Conservation (phyloP, 2,329 filamentous ascomycete genomes). For the Pezicula rhizophila region DNA sequence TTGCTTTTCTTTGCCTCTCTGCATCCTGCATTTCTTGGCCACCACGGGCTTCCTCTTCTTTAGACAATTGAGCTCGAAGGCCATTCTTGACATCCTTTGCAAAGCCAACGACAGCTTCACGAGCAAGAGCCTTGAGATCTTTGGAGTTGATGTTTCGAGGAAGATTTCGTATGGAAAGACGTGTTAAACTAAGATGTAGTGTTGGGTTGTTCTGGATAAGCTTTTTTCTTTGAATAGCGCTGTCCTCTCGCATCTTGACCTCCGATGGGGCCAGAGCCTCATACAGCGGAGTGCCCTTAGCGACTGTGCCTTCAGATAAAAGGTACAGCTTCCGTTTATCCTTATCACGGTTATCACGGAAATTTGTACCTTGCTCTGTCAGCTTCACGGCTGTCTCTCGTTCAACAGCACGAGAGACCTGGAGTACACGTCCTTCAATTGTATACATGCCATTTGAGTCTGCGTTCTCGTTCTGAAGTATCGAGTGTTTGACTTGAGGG, state of each 20-base stretch:
- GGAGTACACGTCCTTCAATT: constrained; percentile 79
- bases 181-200: constrained; percentile 81
- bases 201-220: constrained; percentile 88
- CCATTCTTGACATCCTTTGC: constrained; percentile 82
- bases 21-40: constrained; percentile 75
- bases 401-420: constrained; percentile 78
- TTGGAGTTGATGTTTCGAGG: constrained; percentile 79
- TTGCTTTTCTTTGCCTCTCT: constrained; percentile 71
- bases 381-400: constrained; percentile 74
- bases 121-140: constrained; percentile 82
- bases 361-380: constrained; percentile 58
- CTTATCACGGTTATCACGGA: constrained; percentile 63
- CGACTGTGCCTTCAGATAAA: constrained; percentile 77
- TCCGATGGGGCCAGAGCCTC: constrained; percentile 71
- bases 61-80: constrained; percentile 71
- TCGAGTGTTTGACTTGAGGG: constrained; percentile 62
- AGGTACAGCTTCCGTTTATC: constrained; percentile 90
- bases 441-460: constrained; percentile 85
- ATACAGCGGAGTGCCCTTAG: constrained; percentile 71
- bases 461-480: constrained; percentile 78
- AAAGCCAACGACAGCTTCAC: constrained; percentile 90
- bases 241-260: constrained; percentile 81
- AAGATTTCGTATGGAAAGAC: constrained; percentile 86
- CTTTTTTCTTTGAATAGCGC: constrained; percentile 78
- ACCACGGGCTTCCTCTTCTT: constrained; percentile 78